Conservation (phyloP, 768 basidiomycete species). For the Chalciporus sphaerocephalus region DNA sequence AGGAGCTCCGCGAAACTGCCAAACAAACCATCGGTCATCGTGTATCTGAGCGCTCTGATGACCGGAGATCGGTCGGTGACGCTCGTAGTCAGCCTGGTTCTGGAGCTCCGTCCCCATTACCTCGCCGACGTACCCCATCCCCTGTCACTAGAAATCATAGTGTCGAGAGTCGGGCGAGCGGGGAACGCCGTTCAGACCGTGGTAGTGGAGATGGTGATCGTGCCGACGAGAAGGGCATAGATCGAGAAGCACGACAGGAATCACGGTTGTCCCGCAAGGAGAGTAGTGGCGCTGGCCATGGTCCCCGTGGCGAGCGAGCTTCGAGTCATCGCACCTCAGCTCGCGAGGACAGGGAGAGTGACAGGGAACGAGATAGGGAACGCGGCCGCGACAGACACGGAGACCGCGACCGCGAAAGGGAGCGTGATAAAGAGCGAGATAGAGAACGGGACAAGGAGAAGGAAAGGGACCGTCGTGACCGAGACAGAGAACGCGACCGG, state of each 20-base stretch:
- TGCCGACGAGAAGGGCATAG: constrained; percentile 49
- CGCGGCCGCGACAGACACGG: constrained; percentile 44
- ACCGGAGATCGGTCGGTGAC: constrained; percentile 34
- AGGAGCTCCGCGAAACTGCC: constrained; percentile 77
- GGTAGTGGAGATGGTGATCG: constrained; percentile 41
- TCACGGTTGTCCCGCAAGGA: constrained; percentile 39
- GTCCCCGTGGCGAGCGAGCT: constrained; percentile 47
- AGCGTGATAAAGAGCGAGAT: constrained; percentile 46
- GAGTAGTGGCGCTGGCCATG: constrained; percentile 50
- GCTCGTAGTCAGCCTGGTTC: constrained; percentile 48
- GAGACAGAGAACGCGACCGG: constrained; percentile 48
- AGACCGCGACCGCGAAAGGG: constrained; percentile 46
- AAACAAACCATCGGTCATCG: constrained; percentile 54
- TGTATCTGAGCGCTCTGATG: constrained; percentile 37
- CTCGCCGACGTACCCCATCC: constrained; percentile 61
- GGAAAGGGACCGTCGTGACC: constrained; percentile 36
- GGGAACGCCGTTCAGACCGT: constrained; percentile 57
- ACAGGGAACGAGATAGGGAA: constrained; percentile 38
- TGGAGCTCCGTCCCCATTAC: constrained; percentile 47
- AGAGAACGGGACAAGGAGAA: constrained; percentile 35
- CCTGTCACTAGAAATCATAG: constrained; percentile 67
- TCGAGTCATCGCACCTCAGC: constrained; percentile 37
- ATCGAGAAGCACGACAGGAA: constrained; percentile 49
- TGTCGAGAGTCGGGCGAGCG: constrained; percentile 68
- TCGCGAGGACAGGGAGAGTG: constrained; percentile 18